Evolutionary conservation across 805 yeast species (phyloP).

Genomic region (Candida mattraensis): DNA sequence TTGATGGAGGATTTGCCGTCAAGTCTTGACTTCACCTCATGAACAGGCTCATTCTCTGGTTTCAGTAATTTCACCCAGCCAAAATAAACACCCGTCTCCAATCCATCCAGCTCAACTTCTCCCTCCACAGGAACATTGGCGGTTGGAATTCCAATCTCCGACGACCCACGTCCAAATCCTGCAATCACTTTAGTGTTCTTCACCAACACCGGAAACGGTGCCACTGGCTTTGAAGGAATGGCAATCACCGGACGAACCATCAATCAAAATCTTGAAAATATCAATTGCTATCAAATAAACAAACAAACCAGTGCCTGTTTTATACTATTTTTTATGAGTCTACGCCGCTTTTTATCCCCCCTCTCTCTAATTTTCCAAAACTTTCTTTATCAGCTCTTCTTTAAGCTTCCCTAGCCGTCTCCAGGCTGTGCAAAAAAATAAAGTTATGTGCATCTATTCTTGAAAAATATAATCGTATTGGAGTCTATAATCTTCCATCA

Average conservation of each 20-base stretch:
- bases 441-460: too few species aligned
- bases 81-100: constrained; percentile 83
- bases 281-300: too few species aligned
- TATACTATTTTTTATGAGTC: too few species aligned
- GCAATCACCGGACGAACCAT: constrained; percentile 38
- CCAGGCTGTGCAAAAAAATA: too few species aligned
- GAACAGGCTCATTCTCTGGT: constrained; percentile 18
- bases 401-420: too few species aligned
- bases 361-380: constrained; percentile 1
- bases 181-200: constrained; percentile 52
- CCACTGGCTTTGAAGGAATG: constrained; percentile 41
- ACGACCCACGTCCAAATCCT: constrained; percentile 95
- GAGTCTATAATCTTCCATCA: too few species aligned
- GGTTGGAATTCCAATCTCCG: constrained; percentile 93
- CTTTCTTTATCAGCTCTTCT: background rate
- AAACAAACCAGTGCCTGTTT: too few species aligned
- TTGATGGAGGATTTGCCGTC: constrained; percentile 45
- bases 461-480: too few species aligned
- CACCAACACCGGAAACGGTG: constrained; percentile 51
- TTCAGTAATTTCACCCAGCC: constrained; percentile 51
- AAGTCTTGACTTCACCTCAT: constrained; percentile 26
- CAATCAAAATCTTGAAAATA: too few species aligned
- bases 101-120: constrained; percentile 39
- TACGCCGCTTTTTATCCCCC: too few species aligned
- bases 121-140: constrained; percentile 74